Conservation (phyloP, 179 eudicot genomes). For the Amaranthus tricolor region DNA sequence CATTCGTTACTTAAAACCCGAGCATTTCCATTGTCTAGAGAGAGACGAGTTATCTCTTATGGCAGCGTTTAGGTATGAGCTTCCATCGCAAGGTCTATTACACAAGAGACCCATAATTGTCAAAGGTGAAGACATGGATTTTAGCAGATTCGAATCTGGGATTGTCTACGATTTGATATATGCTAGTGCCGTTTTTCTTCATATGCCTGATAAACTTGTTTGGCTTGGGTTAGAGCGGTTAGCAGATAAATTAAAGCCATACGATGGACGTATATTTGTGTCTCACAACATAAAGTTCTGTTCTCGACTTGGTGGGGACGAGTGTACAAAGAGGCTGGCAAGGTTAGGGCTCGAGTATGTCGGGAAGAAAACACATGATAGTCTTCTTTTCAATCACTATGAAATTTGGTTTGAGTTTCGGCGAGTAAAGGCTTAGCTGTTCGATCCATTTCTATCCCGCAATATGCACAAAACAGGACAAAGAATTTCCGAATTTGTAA, state of each 20-base stretch:
- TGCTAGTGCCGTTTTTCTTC: conserved; percentile 96
- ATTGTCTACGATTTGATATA: conserved; percentile 74
- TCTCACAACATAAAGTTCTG: conserved; percentile 97
- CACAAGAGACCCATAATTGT: conserved; percentile 83
- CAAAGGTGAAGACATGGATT: conserved; percentile 95
- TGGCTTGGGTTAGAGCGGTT: conserved; percentile 89
- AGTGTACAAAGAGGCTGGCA: conserved; percentile 65
- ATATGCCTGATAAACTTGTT: conserved; percentile 95
- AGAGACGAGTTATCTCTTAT: conserved; percentile 90
- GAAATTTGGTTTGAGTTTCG: conserved; percentile 96
- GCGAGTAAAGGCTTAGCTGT: conserved; percentile 41
- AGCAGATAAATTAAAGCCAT: conserved; percentile 57
- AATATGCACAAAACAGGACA: background rate
- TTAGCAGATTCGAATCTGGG: conserved; percentile 68
- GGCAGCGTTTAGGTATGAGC: conserved; percentile 93
- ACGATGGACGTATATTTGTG: conserved; percentile 79
- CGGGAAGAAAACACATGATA: conserved; percentile 86
- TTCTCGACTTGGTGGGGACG: conserved; percentile 87
- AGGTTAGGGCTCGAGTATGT: conserved; percentile 76
- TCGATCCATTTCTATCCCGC: background rate
- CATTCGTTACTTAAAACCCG: conserved; percentile 71
- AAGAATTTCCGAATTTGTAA: background rate
- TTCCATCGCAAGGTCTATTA: conserved; percentile 92
- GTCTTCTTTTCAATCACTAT: conserved; percentile 91
- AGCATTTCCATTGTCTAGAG: conserved; percentile 82